Evolutionary conservation across 257 asterid genomes (phyloP), one percentile per base, ranked within the genome.

Genomic region (Gentiana straminea): DNA sequence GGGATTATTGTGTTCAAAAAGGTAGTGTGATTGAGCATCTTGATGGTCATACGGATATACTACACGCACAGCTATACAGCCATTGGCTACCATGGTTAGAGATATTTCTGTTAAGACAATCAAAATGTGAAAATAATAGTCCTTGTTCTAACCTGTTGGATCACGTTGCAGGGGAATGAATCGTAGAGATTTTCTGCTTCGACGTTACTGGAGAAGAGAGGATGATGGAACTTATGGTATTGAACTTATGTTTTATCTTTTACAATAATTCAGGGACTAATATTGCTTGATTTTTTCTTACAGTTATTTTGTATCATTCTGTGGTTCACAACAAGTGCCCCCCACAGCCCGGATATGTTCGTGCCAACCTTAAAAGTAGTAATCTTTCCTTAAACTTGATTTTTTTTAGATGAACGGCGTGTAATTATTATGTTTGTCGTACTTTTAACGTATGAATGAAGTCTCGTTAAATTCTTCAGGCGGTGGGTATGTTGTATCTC

Each of bases 191-290:
- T 52, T 91, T 56, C 70, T 91, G 64, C 71, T 91, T 32, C 84
- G 92, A 2, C 84, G 98, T 34, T 87, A 84, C 72, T 91, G 98
- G 98, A 91, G 98, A 73, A 81, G 90, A 74, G 98, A 91, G 78
- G 95, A 84, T 15, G 96, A 91, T 50, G 96, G 96, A 70, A 81
- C 94, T 58, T 91, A 87, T 37, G 98, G 98, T 91, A 80, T 53
- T 38, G 45, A 41, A 59, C n/a, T 33, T 39, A 56, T 48, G 0
- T 44, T 9, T 34, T 54, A 55, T 10, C 56, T 38, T 32, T 35
- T 72, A 4, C n/a, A 47, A 38, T 66, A 46, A 52, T 60, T 41
- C 10, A 41, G 46, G 46, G 9, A 41, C 46, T 41, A 10, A 41
- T 41, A 5, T 1, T 41, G 46, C 5, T 0, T 41, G 46, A 24